Evolutionary conservation across 2,329 filamentous ascomycete species (phyloP).

Genomic region (Fusarium sp.): DNA sequence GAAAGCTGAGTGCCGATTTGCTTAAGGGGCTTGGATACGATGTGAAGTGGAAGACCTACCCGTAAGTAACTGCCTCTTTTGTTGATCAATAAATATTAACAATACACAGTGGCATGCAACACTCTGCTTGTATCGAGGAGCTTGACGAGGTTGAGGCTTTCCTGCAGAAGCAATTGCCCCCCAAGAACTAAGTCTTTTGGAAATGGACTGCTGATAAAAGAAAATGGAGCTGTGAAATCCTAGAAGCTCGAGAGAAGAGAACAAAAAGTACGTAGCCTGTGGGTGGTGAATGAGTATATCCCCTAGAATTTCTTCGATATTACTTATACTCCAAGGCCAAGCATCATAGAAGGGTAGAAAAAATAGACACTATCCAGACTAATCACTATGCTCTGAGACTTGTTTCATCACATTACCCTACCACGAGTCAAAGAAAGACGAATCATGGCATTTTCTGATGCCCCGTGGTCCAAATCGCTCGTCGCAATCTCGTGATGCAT

Average conservation of each 20-base stretch:
- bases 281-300: not conserved
- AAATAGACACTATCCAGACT: not conserved
- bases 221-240: not conserved
- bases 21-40: constrained; percentile 78
- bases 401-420: constrained; percentile 14
- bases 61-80: constrained; percentile 61
- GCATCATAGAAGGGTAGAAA: constrained; percentile 3
- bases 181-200: constrained; percentile 34
- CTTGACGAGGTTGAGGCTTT: constrained; percentile 83
- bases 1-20: constrained; percentile 73
- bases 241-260: not conserved
- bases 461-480: constrained; percentile 25
- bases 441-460: constrained; percentile 18
- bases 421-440: constrained; percentile 14
- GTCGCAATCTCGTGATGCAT: constrained; percentile 32
- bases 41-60: constrained; percentile 82
- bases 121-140: constrained; percentile 82
- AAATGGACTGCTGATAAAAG: not conserved
- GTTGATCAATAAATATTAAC: constrained; percentile 15
- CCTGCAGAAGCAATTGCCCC: constrained; percentile 61
- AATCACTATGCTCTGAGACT: not conserved
- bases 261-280: not conserved
- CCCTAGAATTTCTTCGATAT: not conserved
- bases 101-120: constrained; percentile 71
- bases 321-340: not conserved